Evolutionary conservation across 345 rosid species (phyloP).

Genomic region (Citrus sinensis): DNA sequence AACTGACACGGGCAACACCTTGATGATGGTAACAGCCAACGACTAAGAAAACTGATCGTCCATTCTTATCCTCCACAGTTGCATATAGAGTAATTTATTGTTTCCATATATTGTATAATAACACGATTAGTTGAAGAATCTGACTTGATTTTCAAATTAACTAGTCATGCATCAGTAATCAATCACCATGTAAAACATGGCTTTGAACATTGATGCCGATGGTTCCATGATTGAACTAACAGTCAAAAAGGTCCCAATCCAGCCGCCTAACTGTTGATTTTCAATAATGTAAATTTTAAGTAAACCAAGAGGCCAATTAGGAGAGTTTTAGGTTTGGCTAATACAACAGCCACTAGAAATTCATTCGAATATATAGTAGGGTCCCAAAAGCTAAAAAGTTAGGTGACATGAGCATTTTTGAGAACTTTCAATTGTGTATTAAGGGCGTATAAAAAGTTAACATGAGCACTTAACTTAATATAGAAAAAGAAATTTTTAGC

Average conservation of each 20-base stretch:
- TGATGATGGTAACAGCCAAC: constrained; percentile 7
- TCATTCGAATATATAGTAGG: constrained; percentile 19
- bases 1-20: background rate
- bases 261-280: background rate
- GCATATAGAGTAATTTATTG: background rate
- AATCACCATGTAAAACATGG: constrained; percentile 8
- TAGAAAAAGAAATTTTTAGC: background rate
- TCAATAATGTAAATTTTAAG: background rate
- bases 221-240: background rate
- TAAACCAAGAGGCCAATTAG: background rate
- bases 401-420: constrained; percentile 26
- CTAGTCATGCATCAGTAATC: background rate
- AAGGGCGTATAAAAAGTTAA: constrained; percentile 1
- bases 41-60: background rate
- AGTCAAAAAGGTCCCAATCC: background rate
- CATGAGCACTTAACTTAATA: constrained; percentile 11
- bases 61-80: background rate
- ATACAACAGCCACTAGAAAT: constrained; percentile 11
- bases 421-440: constrained; percentile 17
- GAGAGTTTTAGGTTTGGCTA: background rate
- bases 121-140: background rate
- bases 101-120: background rate
- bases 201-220: background rate
- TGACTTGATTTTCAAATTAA: background rate
- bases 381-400: constrained; percentile 24